A percentile compares a stretch with the other conserved stretches of the same genome.
Conservation (phyloP, 2,329 filamentous ascomycete species). For the Hortaea werneckii region DNA sequence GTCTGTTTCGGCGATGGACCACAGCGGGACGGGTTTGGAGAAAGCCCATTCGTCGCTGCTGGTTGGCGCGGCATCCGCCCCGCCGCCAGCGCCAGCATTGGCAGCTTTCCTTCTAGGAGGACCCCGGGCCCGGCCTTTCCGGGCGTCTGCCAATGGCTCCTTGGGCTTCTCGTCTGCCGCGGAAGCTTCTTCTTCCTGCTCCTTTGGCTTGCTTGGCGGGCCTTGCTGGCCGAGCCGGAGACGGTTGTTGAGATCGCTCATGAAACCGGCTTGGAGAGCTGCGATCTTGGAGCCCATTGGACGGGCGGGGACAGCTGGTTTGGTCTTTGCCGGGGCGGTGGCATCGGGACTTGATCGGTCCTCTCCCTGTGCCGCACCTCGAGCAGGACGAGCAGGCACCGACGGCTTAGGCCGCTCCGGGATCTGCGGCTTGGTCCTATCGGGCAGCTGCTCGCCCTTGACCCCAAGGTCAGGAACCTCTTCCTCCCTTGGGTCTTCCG, state of each 20-base stretch:
- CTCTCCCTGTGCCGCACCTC: conserved; percentile 27
- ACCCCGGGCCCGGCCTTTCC: conserved; percentile 82
- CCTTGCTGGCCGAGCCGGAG: conserved; percentile 76
- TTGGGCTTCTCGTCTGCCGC: conserved; percentile 64
- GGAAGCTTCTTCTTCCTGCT: conserved; percentile 47
- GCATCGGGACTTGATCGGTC: conserved; percentile 8
- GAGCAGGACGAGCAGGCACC: conserved; percentile 51
- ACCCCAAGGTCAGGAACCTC: conserved; percentile 20
- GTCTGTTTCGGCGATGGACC: conserved; percentile 34
- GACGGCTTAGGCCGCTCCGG: conserved; percentile 54
- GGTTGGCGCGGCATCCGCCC: not conserved
- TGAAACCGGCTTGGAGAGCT: conserved; percentile 79
- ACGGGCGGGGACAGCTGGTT: conserved; percentile 71
- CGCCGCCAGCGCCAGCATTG: conserved; percentile 13
- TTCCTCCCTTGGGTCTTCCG: conserved; percentile 5
- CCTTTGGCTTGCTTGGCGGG: conserved; percentile 56
- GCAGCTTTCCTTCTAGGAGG: conserved; percentile 66
- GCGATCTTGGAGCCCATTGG: conserved; percentile 80
- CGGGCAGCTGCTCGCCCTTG: conserved; percentile 45
- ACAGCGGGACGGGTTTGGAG: conserved; percentile 23
- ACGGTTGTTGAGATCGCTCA: conserved; percentile 86
- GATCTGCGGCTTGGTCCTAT: conserved; percentile 54
- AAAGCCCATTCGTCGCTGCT: not conserved
- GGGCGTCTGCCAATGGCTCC: conserved; percentile 72
- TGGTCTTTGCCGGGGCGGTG: conserved; percentile 51